phyloP scores from a whole-genome alignment of 2,329 filamentous ascomycete genomes.

The Cordyceps cateniannulata region DNA sequence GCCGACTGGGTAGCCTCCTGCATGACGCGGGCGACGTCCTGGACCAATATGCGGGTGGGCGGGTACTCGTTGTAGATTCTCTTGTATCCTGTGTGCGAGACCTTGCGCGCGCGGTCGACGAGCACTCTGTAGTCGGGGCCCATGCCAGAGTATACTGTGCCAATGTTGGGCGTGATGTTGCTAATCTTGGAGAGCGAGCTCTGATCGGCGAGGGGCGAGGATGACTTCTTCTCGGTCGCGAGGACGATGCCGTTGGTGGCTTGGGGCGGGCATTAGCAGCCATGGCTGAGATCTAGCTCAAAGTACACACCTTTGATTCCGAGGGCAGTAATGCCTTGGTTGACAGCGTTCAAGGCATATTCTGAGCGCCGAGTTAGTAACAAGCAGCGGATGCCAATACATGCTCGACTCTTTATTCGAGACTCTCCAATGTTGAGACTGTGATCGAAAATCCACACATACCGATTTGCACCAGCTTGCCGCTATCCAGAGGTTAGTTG shows the following conservation, averaged over 20 bases:
- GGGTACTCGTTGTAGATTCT: slow-evolving; percentile 99
- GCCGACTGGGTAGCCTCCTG: slow-evolving; percentile 98
- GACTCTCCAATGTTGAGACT: neutral
- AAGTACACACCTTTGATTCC: slow-evolving; percentile 84
- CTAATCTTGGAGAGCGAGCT: slow-evolving; percentile 95
- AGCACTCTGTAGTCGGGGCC: slow-evolving; percentile 96
- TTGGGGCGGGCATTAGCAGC: slow-evolving; percentile 29
- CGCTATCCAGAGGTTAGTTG: slow-evolving; percentile 55
- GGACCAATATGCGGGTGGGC: slow-evolving; percentile 97
- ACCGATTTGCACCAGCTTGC: slow-evolving; percentile 98
- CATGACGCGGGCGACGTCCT: slow-evolving; percentile 96
- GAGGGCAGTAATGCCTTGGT: slow-evolving; percentile 96
- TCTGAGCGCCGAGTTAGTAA: slow-evolving; percentile 48
- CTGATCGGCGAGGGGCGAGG: slow-evolving; percentile 92
- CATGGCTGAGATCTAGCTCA: slow-evolving; percentile 17
- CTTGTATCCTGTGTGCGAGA: slow-evolving; percentile 98
- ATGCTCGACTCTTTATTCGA: neutral
- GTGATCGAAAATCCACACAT: slow-evolving; percentile 16
- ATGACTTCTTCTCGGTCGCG: slow-evolving; percentile 98
- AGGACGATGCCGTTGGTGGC: slow-evolving; percentile 98
- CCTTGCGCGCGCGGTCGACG: slow-evolving; percentile 96
- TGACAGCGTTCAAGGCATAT: slow-evolving; percentile 98
- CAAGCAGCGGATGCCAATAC: slow-evolving; percentile 13
- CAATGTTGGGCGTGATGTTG: slow-evolving; percentile 96
- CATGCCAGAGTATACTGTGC: slow-evolving; percentile 99